Percentiles rank a stretch among this genome's conserved stretches.
Conservation (phyloP, 768 basidiomycete genomes). For the Hericium coralloides region DNA sequence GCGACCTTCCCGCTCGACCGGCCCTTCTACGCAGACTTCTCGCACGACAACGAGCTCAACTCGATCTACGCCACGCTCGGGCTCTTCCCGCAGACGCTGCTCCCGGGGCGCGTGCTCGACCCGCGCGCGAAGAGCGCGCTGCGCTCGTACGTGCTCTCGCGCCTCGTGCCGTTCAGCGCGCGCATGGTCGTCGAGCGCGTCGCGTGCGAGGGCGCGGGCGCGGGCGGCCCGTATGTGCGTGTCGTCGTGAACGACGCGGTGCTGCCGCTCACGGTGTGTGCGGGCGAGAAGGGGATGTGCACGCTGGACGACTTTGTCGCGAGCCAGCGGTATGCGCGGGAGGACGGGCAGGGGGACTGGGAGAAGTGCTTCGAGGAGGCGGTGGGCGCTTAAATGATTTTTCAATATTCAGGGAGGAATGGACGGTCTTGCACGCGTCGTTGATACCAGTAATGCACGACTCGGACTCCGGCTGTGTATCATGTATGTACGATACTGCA, state of each 20-base stretch:
- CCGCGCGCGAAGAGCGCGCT: slow-evolving; percentile 14
- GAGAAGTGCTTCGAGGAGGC: slow-evolving; percentile 35
- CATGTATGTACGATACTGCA: too few relatives aligned
- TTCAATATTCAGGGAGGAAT: too few relatives aligned
- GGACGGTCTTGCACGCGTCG: too few relatives aligned
- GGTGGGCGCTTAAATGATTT: too few relatives aligned
- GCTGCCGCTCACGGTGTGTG: slow-evolving; percentile 55
- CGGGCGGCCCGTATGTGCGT: slow-evolving; percentile 38
- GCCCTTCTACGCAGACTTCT: slow-evolving; percentile 68
- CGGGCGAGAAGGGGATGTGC: slow-evolving; percentile 52
- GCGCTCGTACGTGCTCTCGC: slow-evolving; percentile 43
- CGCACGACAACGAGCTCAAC: slow-evolving; percentile 81
- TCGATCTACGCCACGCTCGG: slow-evolving; percentile 64
- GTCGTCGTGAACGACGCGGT: slow-evolving; percentile 74
- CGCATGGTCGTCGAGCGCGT: slow-evolving; percentile 70
- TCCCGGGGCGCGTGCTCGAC: slow-evolving; percentile 14
- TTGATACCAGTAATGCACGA: too few relatives aligned
- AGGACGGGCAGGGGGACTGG: slow-evolving; percentile 65
- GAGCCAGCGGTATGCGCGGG: slow-evolving; percentile 61
- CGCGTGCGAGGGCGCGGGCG: slow-evolving; percentile 27
- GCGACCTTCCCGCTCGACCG: slow-evolving; percentile 65
- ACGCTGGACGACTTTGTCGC: slow-evolving; percentile 53
- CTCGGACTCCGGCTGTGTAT: too few relatives aligned
- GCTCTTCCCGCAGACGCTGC: slow-evolving; percentile 18
- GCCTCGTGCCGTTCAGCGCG: slow-evolving; percentile 66